These are phyloP conservation scores for Podaxis sp. DNA, from an alignment of 768 basidiomycete genomes.

Conservation along the genomic window DNA sequence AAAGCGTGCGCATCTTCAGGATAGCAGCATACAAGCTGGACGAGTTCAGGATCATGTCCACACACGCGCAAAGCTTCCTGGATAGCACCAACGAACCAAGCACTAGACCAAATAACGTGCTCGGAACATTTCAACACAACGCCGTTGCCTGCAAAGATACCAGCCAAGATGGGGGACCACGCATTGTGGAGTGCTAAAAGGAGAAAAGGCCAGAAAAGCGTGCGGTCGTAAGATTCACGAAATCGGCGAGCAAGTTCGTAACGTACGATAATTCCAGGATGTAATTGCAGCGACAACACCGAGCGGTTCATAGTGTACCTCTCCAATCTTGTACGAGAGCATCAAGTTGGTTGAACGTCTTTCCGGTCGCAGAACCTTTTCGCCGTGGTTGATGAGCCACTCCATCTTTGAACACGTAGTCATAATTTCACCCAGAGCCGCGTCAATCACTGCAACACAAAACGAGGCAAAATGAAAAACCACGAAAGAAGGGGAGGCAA, in stretches of 20 bases:
- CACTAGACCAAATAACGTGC: slow-evolving; percentile 88
- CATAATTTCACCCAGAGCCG: slow-evolving; percentile 90
- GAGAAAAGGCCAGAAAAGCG: background rate
- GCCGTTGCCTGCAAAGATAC: slow-evolving; percentile 88
- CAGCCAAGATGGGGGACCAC: slow-evolving; percentile 90
- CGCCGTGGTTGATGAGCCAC: slow-evolving; percentile 87
- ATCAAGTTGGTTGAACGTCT: slow-evolving; percentile 65
- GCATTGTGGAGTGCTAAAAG: slow-evolving; percentile 83
- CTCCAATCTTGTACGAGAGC: slow-evolving; percentile 73
- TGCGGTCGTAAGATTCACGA: background rate
- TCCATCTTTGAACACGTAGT: slow-evolving; percentile 95
- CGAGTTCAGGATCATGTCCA: slow-evolving; percentile 80
- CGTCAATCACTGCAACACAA: slow-evolving; percentile 73
- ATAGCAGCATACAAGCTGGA: slow-evolving; percentile 91
- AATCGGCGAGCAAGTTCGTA: background rate
- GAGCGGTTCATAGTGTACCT: slow-evolving; percentile 85
- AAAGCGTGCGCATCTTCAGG: slow-evolving; percentile 84
- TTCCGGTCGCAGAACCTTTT: slow-evolving; percentile 72
- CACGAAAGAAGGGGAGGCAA: background rate
- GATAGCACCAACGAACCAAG: slow-evolving; percentile 80
- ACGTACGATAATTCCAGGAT: slow-evolving; percentile 90
- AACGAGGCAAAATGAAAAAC: background rate
- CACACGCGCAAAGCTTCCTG: slow-evolving; percentile 74
- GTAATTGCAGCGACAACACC: slow-evolving; percentile 93
- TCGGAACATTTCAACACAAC: slow-evolving; percentile 92